Evolutionary conservation across 148 eudicot species (phyloP).

Genomic region (Camellia lanceoleosa): DNA sequence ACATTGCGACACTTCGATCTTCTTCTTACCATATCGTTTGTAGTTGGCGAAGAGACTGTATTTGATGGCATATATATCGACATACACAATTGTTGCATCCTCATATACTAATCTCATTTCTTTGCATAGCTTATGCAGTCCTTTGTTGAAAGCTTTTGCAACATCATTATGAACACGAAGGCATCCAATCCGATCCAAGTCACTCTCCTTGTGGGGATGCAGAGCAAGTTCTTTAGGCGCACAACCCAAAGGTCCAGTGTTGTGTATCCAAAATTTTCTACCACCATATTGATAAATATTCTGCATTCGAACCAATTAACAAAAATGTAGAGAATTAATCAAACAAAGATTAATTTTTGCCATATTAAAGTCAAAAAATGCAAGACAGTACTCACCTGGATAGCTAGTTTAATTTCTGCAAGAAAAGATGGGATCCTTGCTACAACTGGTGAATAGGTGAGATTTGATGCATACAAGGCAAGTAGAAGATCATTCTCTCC

Average conservation of each 20-base stretch:
- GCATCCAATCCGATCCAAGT: slow-evolving; percentile 37
- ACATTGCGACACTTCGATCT: background rate
- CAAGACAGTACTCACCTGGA: slow-evolving; percentile 22
- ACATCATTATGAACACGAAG: slow-evolving; percentile 28
- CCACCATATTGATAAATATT: slow-evolving; percentile 37
- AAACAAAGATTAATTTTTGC: background rate
- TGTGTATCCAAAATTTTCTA: slow-evolving; percentile 39
- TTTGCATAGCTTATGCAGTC: slow-evolving; percentile 23
- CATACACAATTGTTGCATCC: slow-evolving; percentile 41
- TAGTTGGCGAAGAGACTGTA: slow-evolving; percentile 33
- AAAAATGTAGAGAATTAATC: background rate
- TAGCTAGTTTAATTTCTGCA: slow-evolving; percentile 36
- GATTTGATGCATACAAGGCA: slow-evolving; percentile 42
- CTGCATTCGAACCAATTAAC: slow-evolving; percentile 14
- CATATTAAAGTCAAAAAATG: background rate
- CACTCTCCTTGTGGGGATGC: slow-evolving; percentile 30
- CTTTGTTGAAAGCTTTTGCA: slow-evolving; percentile 36
- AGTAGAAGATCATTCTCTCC: slow-evolving; percentile 42
- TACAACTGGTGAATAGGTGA: slow-evolving; percentile 31
- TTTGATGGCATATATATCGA: slow-evolving; percentile 37
- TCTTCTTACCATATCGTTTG: slow-evolving; percentile 29
- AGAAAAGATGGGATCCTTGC: slow-evolving; percentile 37
- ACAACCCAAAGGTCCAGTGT: slow-evolving; percentile 43
- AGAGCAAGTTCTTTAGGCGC: slow-evolving; percentile 42
- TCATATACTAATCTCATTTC: slow-evolving; percentile 22